These are phyloP conservation scores for Cynara cardunculus DNA, from an alignment of 129 eudicot species.

Conservation along the genomic window DNA sequence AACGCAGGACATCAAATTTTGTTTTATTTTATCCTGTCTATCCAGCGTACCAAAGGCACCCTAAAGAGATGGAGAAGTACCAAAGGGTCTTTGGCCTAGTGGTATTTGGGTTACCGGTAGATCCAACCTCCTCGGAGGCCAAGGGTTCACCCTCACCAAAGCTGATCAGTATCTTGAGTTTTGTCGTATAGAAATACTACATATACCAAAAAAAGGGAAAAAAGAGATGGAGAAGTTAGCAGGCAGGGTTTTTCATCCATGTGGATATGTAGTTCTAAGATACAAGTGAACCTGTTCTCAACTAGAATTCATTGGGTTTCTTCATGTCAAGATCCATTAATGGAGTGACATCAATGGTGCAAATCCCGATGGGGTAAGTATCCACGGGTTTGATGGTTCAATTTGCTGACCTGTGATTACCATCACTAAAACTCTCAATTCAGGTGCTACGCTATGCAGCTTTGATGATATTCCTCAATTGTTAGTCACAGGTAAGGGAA, in stretches of 20 bases:
- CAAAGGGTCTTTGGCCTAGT: no score
- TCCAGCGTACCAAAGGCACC: no score
- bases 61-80: no score
- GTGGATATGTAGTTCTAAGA: not conserved
- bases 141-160: not conserved
- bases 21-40: no score
- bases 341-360: not conserved
- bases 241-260: not conserved
- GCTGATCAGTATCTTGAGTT: not conserved
- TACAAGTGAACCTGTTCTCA: not conserved
- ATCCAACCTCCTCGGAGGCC: no score
- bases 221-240: constrained; percentile 1
- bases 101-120: no score
- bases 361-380: not conserved
- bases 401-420: not conserved
- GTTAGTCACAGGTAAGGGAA: not conserved
- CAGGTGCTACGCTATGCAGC: not conserved
- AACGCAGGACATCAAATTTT: no score
- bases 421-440: not conserved
- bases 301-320: not conserved
- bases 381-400: not conserved
- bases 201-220: not conserved
- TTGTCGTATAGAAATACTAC: not conserved
- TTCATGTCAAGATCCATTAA: not conserved
- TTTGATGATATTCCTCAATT: not conserved